Evolutionary conservation across 129 eudicot genomes (phyloP).

Genomic region (Chrysanthemum seticuspe): DNA sequence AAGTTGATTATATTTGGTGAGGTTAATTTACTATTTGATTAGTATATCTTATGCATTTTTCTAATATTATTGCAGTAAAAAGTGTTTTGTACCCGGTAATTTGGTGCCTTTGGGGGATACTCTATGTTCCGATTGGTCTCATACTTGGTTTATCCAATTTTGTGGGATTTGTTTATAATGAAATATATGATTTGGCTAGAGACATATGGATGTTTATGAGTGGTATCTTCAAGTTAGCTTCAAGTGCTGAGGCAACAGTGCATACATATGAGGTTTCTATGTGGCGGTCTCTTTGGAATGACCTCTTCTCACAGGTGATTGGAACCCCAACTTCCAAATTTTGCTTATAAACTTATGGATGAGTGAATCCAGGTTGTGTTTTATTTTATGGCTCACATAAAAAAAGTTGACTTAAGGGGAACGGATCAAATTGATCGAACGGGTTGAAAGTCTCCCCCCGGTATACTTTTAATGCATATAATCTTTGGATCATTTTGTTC

Average conservation of each 20-base stretch:
- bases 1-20: constrained; percentile 23
- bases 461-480: too few relatives aligned
- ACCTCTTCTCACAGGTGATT: constrained; percentile 80
- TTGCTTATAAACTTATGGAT: neutral
- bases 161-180: constrained; percentile 39
- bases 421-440: too few relatives aligned
- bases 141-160: constrained; percentile 51
- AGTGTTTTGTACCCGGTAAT: constrained; percentile 66
- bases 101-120: constrained; percentile 67
- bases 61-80: constrained; percentile 47
- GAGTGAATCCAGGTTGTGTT: too few relatives aligned
- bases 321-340: neutral
- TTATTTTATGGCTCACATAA: too few relatives aligned
- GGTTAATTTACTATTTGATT: neutral
- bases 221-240: constrained; percentile 50
- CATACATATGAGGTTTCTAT: constrained; percentile 67
- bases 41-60: constrained; percentile 1
- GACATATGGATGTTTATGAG: constrained; percentile 50
- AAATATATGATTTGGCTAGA: constrained; percentile 41
- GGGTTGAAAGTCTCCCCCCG: too few relatives aligned
- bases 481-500: too few relatives aligned
- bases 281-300: constrained; percentile 96
- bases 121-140: constrained; percentile 76
- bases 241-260: constrained; percentile 70
- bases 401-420: too few relatives aligned